Evolutionary conservation across 176 grass and related monocot genomes (phyloP).

Genomic region (Themeda triandra): DNA sequence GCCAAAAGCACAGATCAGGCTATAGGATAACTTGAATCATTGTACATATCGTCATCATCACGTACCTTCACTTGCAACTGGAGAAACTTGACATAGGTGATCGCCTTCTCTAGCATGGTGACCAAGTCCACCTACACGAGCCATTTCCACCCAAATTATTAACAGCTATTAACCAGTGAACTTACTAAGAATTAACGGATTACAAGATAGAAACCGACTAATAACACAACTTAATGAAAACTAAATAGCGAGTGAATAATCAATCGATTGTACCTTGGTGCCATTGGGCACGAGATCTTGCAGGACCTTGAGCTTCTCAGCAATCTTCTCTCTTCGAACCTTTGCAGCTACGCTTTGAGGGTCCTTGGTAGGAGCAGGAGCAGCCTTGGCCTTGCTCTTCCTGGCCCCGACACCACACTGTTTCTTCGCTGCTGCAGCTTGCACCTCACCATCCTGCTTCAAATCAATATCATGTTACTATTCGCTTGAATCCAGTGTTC

Average conservation of each 20-base stretch:
- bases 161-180: neutral
- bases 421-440: constrained; percentile 55
- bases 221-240: neutral
- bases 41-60: neutral
- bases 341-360: constrained; percentile 85
- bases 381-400: constrained; percentile 73
- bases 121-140: constrained; percentile 61
- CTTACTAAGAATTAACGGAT: too few species aligned
- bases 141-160: neutral
- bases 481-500: neutral
- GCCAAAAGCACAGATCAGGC: neutral
- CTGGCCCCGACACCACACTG: constrained; percentile 51
- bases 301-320: constrained; percentile 82
- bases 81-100: constrained; percentile 94
- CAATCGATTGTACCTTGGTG: constrained; percentile 66
- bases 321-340: constrained; percentile 80
- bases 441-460: constrained; percentile 43
- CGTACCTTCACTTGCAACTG: constrained; percentile 94
- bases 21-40: neutral
- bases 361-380: constrained; percentile 48
- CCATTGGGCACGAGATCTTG: constrained; percentile 95
- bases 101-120: constrained; percentile 97
- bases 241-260: neutral
- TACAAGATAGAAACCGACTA: neutral
- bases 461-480: neutral